These are phyloP conservation scores for Fonsecaea erecta DNA, from an alignment of 2,329 filamentous ascomycete genomes.

Conservation along the genomic window DNA sequence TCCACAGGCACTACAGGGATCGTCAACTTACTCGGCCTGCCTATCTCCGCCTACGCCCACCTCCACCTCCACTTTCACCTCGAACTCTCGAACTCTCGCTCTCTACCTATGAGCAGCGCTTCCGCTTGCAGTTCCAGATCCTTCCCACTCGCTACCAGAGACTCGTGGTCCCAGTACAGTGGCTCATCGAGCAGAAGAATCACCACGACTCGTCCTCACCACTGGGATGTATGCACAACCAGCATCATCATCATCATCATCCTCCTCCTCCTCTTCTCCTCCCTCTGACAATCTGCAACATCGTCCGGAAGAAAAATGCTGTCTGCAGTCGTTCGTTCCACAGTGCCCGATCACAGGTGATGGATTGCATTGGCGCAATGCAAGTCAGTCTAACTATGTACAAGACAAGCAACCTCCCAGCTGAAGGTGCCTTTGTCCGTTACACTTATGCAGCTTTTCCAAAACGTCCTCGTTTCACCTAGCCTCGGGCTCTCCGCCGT, in stretches of 20 bases:
- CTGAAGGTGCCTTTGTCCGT: neutral
- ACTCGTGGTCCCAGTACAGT: neutral
- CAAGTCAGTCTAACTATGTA: neutral
- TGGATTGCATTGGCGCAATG: neutral
- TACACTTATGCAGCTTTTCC: constrained; percentile 12
- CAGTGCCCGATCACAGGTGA: neutral
- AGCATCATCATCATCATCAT: neutral
- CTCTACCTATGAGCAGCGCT: neutral
- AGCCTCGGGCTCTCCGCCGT: constrained; percentile 9
- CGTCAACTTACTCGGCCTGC: neutral
- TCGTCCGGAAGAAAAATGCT: neutral
- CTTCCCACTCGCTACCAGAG: neutral
- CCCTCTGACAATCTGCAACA: neutral
- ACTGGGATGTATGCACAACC: neutral
- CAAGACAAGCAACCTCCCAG: neutral
- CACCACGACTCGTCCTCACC: neutral
- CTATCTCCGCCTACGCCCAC: neutral
- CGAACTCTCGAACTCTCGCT: too few species aligned
- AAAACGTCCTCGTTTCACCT: constrained; percentile 11
- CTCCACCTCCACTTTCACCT: too few species aligned
- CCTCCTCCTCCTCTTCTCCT: neutral
- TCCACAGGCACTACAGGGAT: neutral
- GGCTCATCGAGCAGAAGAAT: neutral
- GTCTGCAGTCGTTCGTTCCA: neutral
- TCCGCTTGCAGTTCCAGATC: neutral